Evolutionary conservation across 768 basidiomycete species (phyloP).

Genomic region (Pleurotus sapidus): DNA sequence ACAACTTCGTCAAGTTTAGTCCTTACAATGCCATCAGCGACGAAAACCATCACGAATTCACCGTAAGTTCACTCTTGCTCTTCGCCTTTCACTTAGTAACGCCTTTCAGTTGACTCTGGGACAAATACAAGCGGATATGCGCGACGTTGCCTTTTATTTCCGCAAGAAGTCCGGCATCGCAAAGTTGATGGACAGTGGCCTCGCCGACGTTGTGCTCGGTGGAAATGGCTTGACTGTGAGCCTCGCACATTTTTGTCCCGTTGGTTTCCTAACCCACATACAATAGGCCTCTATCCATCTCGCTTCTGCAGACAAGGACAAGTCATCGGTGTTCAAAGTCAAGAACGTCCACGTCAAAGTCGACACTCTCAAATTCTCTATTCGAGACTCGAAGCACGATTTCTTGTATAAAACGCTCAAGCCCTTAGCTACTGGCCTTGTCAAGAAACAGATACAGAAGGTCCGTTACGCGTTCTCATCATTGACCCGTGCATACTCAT

Average conservation of each 20-base stretch:
- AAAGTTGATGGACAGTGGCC: conserved; percentile 76
- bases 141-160: conserved; percentile 92
- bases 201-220: conserved; percentile 83
- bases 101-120: conserved; percentile 48
- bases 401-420: conserved; percentile 82
- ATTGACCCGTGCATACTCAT: too few species aligned
- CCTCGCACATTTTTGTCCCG: conserved; percentile 10
- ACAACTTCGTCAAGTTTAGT: conserved; percentile 83
- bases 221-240: conserved; percentile 75
- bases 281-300: conserved; percentile 58
- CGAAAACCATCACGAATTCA: conserved; percentile 68
- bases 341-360: conserved; percentile 75
- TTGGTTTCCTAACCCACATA: too few species aligned
- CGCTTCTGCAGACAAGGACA: conserved; percentile 58
- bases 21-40: conserved; percentile 66
- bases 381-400: conserved; percentile 91
- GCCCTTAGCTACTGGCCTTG: conserved; percentile 74
- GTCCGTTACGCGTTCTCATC: not conserved
- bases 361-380: conserved; percentile 83
- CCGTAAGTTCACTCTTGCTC: conserved; percentile 10
- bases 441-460: conserved; percentile 70
- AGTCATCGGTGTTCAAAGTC: conserved; percentile 70
- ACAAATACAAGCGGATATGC: conserved; percentile 93
- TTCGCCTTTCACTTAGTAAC: not conserved
- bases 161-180: conserved; percentile 81